Base-by-base conservation (phyloP, 1,139 yeast genomes). In the Fermentozyma sake region DNA sequence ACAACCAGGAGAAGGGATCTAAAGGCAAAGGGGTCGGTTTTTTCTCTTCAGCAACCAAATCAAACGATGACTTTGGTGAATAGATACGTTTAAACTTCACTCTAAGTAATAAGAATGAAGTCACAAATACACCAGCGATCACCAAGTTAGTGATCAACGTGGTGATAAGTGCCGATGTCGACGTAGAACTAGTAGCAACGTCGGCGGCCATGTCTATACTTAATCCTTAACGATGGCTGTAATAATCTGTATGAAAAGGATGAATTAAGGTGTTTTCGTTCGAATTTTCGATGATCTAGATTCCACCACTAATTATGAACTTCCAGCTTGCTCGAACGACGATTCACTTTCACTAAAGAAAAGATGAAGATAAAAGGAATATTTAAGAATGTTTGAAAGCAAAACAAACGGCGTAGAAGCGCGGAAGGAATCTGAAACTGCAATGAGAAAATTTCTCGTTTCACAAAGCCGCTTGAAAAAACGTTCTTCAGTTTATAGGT, bases 111-210 rank as follows among this genome's bases (percentile, higher is more conserved):
- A 79, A 34, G 42, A 81, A 82, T 13, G 73, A 53, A 0, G 55
- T 36, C n/a, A 77, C 44, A 39, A 80, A 80, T 4, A 60, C 51
- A 2, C 71, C 68, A 46, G 76, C 78, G 11, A 79, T 49, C 11
- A 66, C 57, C 38, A 72, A 59, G 52, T 80, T 79, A 28, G 77
- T 58, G 26, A 71, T 61, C 39, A 81, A 55, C 2, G 86, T 54
- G 14, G 86, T 61, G 25, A 79, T 58, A 30, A 81, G 83, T 24
- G 83, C 72, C 33, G 79, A 76, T 6, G 83, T 76, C 4, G 85
- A 76, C 2, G 81, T 58, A 28, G 60, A 48, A n/a, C 54, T 43
- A 20, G 52, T 42, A 8, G 55, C 48, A 39, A 47, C n/a, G n/a
- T n/a, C n/a, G n/a, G n/a, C n/a, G n/a, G n/a, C n/a, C n/a, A n/a